phyloP scores from a whole-genome alignment of 495 filamentous ascomycete species.

The Tuber aestivum region DNA sequence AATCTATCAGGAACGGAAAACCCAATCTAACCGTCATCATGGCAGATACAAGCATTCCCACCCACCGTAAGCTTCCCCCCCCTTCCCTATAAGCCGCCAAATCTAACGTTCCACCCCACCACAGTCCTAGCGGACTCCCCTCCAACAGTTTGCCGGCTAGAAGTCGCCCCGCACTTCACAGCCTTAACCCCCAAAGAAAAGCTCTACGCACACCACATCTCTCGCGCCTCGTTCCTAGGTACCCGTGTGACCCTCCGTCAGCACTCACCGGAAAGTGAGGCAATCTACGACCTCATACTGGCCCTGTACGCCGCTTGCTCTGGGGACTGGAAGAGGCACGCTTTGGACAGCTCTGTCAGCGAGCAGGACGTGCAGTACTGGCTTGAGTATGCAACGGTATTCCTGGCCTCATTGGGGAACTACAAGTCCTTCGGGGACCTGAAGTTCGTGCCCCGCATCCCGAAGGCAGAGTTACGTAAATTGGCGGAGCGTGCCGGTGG shows the following conservation, averaged over 20 bases:
- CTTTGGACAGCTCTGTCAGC: constrained; percentile 61
- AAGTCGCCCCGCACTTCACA: constrained; percentile 85
- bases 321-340: constrained; percentile 73
- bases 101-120: constrained; percentile 5
- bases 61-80: constrained; percentile 18
- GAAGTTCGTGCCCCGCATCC: constrained; percentile 83
- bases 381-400: constrained; percentile 79
- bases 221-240: constrained; percentile 75
- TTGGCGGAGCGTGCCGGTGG: constrained; percentile 60
- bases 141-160: constrained; percentile 74
- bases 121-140: constrained; percentile 71
- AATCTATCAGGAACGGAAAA: neutral
- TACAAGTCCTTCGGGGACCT: constrained; percentile 91
- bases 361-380: constrained; percentile 66
- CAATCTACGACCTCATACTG: constrained; percentile 87
- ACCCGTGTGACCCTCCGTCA: constrained; percentile 82
- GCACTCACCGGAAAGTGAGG: constrained; percentile 80
- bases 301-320: constrained; percentile 63
- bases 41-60: constrained; percentile 18
- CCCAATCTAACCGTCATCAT: constrained; percentile 11
- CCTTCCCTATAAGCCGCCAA: neutral
- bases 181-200: constrained; percentile 70
- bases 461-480: constrained; percentile 59
- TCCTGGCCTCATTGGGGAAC: constrained; percentile 87
- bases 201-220: constrained; percentile 85